phyloP scores from a whole-genome alignment of 352 stramenopile species.

The Phytophthora rubi region DNA sequence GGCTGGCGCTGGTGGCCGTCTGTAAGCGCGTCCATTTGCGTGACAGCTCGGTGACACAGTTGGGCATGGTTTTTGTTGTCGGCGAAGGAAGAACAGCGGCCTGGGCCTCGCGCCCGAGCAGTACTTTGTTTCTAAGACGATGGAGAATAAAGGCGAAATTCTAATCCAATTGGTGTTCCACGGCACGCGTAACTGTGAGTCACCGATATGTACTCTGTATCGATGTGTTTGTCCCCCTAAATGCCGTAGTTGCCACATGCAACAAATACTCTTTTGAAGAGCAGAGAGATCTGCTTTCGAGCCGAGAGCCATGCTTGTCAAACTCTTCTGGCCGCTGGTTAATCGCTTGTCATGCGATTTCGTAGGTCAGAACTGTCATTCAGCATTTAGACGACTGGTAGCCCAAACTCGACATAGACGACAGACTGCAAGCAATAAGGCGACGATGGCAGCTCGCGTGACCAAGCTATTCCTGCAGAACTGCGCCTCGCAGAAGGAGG shows the following conservation, averaged over 20 bases:
- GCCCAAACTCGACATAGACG: slow-evolving; percentile 7
- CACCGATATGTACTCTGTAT: slow-evolving; percentile 13
- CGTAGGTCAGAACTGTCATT: slow-evolving; percentile 1
- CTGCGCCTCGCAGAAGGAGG: slow-evolving; percentile 36
- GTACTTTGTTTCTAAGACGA: slow-evolving; percentile 66
- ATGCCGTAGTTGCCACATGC: background rate
- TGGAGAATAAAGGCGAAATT: slow-evolving; percentile 90
- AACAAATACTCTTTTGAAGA: background rate
- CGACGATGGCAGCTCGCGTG: slow-evolving; percentile 61
- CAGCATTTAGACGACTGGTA: slow-evolving; percentile 27
- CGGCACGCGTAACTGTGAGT: slow-evolving; percentile 5
- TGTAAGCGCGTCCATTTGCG: slow-evolving; percentile 69
- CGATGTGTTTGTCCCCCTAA: background rate
- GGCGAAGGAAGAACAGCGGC: slow-evolving; percentile 28
- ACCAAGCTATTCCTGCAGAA: slow-evolving; percentile 82
- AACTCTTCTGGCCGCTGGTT: no score
- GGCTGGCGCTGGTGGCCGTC: slow-evolving; percentile 85
- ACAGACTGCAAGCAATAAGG: background rate
- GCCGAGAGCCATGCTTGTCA: no score
- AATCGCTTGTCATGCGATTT: background rate
- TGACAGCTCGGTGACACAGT: slow-evolving; percentile 35
- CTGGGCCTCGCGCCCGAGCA: slow-evolving; percentile 16
- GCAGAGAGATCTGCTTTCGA: background rate
- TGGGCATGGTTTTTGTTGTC: slow-evolving; percentile 54
- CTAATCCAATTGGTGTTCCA: slow-evolving; percentile 52